Evolutionary conservation across 73 alveolate genomes (phyloP).

Genomic region (Uronychia binucleata): DNA sequence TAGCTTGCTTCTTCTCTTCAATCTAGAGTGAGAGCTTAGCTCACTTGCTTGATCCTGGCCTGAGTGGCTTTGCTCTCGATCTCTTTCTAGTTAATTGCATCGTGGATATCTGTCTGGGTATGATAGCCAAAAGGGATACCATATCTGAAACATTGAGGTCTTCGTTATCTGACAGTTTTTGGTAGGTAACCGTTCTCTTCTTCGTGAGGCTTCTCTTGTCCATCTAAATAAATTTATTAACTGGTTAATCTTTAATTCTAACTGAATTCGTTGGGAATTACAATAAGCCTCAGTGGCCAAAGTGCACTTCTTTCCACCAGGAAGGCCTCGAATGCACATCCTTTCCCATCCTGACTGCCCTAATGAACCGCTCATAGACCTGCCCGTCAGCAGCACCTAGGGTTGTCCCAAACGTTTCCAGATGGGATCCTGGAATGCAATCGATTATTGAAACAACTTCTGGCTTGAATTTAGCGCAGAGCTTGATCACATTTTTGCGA

Average conservation of each 20-base stretch:
- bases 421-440: not conserved
- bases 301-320: constrained; percentile 13
- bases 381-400: not conserved
- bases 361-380: not conserved
- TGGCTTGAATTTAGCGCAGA: not conserved
- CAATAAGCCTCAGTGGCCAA: not conserved
- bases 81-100: not conserved
- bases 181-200: too few relatives aligned
- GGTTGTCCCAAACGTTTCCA: not conserved
- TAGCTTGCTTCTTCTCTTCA: not conserved
- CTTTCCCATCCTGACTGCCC: not conserved
- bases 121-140: not conserved
- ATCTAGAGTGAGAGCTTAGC: not conserved
- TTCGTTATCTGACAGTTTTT: not conserved
- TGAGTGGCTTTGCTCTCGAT: not conserved
- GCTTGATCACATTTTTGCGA: not conserved
- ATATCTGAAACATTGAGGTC: not conserved
- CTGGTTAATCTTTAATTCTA: too few relatives aligned
- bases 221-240: too few relatives aligned
- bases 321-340: not conserved
- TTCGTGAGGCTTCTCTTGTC: too few relatives aligned
- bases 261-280: too few relatives aligned
- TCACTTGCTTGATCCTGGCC: not conserved
- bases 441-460: not conserved
- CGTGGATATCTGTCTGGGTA: not conserved